Evolutionary conservation across 2,329 filamentous ascomycete genomes (phyloP), one percentile per base, ranked within the genome.

Genomic region (Botrytis galanthina): DNA sequence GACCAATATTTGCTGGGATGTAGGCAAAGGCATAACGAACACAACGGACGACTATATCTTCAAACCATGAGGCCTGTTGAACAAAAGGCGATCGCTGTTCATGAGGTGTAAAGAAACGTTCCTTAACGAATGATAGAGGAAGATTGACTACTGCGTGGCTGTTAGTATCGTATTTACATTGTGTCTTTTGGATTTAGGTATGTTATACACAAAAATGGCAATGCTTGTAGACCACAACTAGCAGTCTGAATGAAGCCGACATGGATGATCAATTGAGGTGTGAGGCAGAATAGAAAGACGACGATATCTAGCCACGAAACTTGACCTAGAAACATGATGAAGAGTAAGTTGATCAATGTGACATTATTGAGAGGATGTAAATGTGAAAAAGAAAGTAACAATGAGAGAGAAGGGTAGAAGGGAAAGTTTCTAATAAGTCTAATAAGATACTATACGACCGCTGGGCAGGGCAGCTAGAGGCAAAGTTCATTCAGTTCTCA

Each of bases 21-120:
- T 88, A 87, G 39, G 90, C 88, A 80, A 95, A 95, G 22, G 91
- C 92, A 85, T 92, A 94, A 71, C 92, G 87, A 51, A 96, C 92
- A 79, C 91, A 94, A 74, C 92, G 87, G 74, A 95, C 87, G 67
- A 94, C 92, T 61, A 94, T 81, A 79, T 95, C 92, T 81, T 95
- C 92, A 79, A 95, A 95, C 1, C 88, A 83, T 4, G 90, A 90
- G n/a, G 92, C 89, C 71, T 86, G 86, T 77, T 87, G 89, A n/a
- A 91, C 87, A 77, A 94, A 94, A 1, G 88, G 86, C 9, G 88
- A 84, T 75, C 85, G 86, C 9, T 85, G 76, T 39, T 84, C 78
- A 72, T 79, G 80, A 8, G 81, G 79, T 0, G 84, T 84, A 57
- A 90, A 81, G 76, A 87, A 88, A 73, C 89, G 85, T 78, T 92